A percentile compares a stretch with the other conserved stretches of the same genome.
Conservation (phyloP, 305 asterid genomes). For the Fraxinus dipetala region DNA sequence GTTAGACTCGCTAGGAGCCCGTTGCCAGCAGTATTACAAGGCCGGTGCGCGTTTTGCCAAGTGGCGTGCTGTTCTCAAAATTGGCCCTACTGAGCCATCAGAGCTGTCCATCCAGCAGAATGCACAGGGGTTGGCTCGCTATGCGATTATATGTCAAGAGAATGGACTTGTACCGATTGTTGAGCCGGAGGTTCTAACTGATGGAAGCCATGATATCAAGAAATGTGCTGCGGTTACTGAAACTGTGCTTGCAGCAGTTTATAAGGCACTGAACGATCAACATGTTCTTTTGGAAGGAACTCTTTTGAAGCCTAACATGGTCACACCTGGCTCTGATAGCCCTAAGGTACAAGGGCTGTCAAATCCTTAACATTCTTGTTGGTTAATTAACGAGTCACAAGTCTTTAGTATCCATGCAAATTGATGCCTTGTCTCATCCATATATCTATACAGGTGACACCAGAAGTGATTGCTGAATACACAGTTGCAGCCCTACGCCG, state of each 20-base stretch:
- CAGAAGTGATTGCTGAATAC: conserved; percentile 69
- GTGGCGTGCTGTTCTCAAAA: conserved; percentile 81
- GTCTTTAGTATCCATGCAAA: background rate
- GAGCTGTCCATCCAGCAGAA: conserved; percentile 69
- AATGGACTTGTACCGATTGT: conserved; percentile 86
- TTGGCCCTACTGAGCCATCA: conserved; percentile 71
- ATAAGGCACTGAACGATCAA: conserved; percentile 75
- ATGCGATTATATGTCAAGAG: conserved; percentile 80
- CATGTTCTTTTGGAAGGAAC: conserved; percentile 89
- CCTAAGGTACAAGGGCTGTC: conserved; percentile 46
- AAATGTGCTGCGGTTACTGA: conserved; percentile 78
- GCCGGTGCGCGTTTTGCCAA: conserved; percentile 90
- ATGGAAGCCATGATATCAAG: conserved; percentile 61
- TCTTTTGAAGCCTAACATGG: conserved; percentile 86
- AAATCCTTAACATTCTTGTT: background rate
- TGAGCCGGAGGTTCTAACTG: conserved; percentile 76
- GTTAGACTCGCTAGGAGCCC: conserved; percentile 59
- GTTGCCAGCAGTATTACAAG: conserved; percentile 73
- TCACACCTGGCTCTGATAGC: conserved; percentile 75
- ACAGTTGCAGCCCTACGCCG: conserved; percentile 64
- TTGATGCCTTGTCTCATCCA: background rate
- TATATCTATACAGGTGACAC: conserved; percentile 43
- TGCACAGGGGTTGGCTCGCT: conserved; percentile 85
- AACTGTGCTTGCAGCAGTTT: conserved; percentile 68
- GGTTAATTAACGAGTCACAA: background rate